phyloP scores from a whole-genome alignment of 2,329 filamentous ascomycete species.

The Aureobasidium sp. region DNA sequence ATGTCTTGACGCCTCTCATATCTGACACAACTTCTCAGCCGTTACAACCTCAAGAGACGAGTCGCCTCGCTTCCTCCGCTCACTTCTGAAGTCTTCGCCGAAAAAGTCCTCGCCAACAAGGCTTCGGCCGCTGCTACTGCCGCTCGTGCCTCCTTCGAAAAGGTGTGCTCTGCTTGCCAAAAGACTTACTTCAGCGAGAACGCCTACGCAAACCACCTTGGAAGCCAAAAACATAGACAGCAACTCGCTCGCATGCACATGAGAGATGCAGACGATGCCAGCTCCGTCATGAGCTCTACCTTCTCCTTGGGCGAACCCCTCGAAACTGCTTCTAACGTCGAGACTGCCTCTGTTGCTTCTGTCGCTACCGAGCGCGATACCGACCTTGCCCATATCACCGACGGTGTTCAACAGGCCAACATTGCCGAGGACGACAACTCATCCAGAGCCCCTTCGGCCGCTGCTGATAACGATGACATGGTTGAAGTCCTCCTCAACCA shows the following conservation, averaged over 20 bases:
- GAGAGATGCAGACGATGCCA: conserved; percentile 56
- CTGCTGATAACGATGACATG: conserved; percentile 27
- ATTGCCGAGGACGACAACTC: conserved; percentile 37
- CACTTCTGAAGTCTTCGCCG: conserved; percentile 84
- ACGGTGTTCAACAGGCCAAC: conserved; percentile 64
- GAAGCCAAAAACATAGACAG: conserved; percentile 80
- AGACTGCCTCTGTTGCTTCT: conserved; percentile 6
- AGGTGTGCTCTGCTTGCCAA: conserved; percentile 70
- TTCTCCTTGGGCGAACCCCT: conserved; percentile 84
- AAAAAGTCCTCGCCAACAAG: conserved; percentile 89
- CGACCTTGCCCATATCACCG: conserved; percentile 70
- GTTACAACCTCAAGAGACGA: conserved; percentile 93
- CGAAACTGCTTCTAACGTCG: conserved; percentile 35
- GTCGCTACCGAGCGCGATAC: conserved; percentile 41
- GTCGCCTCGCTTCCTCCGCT: conserved; percentile 87
- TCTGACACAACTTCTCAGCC: conserved; percentile 42
- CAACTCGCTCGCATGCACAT: conserved; percentile 49
- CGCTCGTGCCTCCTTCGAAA: conserved; percentile 82
- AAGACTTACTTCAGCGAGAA: conserved; percentile 97
- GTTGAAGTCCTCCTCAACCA: conserved; percentile 37
- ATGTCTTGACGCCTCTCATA: background rate
- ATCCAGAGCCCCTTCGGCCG: conserved; percentile 18
- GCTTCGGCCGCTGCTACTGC: conserved; percentile 77
- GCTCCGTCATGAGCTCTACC: conserved; percentile 78
- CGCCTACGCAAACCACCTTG: conserved; percentile 86